Evolutionary conservation across 1,139 yeast species (phyloP).

Genomic region (Blastobotrys illinoisensis): DNA sequence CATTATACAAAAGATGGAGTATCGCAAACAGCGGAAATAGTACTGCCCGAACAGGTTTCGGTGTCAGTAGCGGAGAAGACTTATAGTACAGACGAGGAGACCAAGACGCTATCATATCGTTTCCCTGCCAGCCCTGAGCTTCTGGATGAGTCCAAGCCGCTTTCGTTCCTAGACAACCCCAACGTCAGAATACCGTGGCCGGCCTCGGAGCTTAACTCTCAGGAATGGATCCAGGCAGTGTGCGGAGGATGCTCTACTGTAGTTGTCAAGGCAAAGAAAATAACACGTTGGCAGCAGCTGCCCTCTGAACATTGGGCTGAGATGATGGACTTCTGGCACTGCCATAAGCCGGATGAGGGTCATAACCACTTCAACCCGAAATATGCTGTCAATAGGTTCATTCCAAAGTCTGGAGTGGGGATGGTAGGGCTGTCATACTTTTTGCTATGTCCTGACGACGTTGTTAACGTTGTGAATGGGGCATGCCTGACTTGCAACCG

Average conservation of each 20-base stretch:
- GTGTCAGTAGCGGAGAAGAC: slow-evolving; percentile 16
- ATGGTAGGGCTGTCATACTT: slow-evolving; percentile 59
- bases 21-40: slow-evolving; percentile 5
- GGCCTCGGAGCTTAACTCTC: slow-evolving; percentile 13
- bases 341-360: slow-evolving; percentile 69
- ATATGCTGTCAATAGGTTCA: slow-evolving; percentile 34
- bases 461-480: slow-evolving; percentile 10
- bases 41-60: slow-evolving; percentile 22
- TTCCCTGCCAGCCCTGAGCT: slow-evolving; percentile 24
- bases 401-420: slow-evolving; percentile 42
- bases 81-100: slow-evolving; percentile 10
- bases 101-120: slow-evolving; percentile 18
- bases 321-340: slow-evolving; percentile 93
- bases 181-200: slow-evolving; percentile 20
- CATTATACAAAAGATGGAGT: slow-evolving; percentile 9
- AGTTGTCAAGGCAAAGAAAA: slow-evolving; percentile 10
- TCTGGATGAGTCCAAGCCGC: not conserved
- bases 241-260: slow-evolving; percentile 12
- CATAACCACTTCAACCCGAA: slow-evolving; percentile 24
- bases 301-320: slow-evolving; percentile 95
- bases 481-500: slow-evolving; percentile 15
- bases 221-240: not conserved
- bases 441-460: slow-evolving; percentile 35
- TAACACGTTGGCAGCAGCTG: slow-evolving; percentile 45
- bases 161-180: slow-evolving; percentile 14